Evolutionary conservation across 805 yeast species (phyloP), one percentile per base, ranked within the genome.

Genomic region (Candida sakaeoensis): DNA sequence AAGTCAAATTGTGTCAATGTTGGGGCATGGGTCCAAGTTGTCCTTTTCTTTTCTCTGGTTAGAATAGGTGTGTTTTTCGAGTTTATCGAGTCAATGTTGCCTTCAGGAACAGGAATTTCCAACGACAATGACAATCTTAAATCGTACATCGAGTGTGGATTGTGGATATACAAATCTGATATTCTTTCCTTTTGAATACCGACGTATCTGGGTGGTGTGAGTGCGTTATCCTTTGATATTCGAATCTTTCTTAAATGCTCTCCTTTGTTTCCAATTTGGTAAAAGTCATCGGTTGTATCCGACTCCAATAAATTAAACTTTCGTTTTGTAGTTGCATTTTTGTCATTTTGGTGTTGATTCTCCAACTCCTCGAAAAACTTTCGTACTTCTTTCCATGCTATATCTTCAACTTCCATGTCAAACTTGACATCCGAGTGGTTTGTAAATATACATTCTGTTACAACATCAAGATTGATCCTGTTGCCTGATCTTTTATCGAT

Each of bases 131-230:
- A 80, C 26, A 89, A 65, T 50, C 95, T 74, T 49, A 82, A 68
- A 61, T 89, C 97, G 55, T 80, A 82, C 60, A 80, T 70, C 23
- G 85, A 77, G 47, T 85, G 82, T 3, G 96, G 96, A 40, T 83
- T 74, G 52, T 77, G 80, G 15, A 89, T 68, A 51, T 77, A 73
- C 41, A 90, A 59, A 54, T 84, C 88, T 2, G 87, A 76, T n/a
- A 88, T 63, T 40, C 91, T 71, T 49, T 77, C 75, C 54, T 89
- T 89, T 44, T 79, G 80, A 38, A 89, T 84, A 31, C 82, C 82
- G 23, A 79, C 80, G 37, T 80, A 79, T 50, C 95, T 70, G 8
- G 82, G 81, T 0, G 93, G 85, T 39, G 71, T 71, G 33, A 75
- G 67, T 30, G 46, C 44, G 45, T 68, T 68, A 57, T 85, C 93